Evolutionary conservation across 768 basidiomycete species (phyloP), one percentile per base, ranked within the genome.

Genomic region (Boletus coccyginus): DNA sequence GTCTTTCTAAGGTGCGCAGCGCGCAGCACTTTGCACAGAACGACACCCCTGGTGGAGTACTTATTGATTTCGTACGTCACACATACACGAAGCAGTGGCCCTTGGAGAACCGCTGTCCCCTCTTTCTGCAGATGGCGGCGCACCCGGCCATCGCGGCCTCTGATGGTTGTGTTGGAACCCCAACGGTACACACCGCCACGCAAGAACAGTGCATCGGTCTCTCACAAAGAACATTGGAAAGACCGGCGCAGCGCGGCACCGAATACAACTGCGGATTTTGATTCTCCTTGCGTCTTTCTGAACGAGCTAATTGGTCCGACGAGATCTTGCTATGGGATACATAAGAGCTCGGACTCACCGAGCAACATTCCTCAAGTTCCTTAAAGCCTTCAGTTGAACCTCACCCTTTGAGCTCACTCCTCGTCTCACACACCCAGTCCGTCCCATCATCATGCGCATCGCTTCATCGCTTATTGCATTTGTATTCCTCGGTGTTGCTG

Each of bases 371-470:
- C 7, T 2, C 46, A 50, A 55, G n/a, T 14, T 35, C 36, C 13
- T 12, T 27, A 16, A 17, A 6, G 17, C 14, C 16, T 42, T 47
- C 36, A 32, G 0, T 19, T 10, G 13, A 55, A 36, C 39, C 16
- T 13, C 33, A 12, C 38, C 16, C 19, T 24, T 14, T 14, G 1
- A 44, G 7, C 36, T 27, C 21, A 1, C 9, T 63, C 19, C 27
- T 27, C 13, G 7, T 50, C 21, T 39, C 32, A 2, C 19, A n/a
- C 17, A 19, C 3, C 35, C 9, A 31, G 12, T 5, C 41, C 21
- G 21, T 19, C 50, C 5, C 3, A 39, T 35, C 57, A 49, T 38
- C 55, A 64, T 64, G 62, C 62, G 50, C 24, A 14, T 57, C 6
- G 6, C 48, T 21, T 36, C 44, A 17, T 41, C 47, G 1, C 33